Evolutionary conservation across 805 yeast genomes (phyloP), one percentile per base, ranked within the genome.

Genomic region (Saccharomycopsis fermentans): DNA sequence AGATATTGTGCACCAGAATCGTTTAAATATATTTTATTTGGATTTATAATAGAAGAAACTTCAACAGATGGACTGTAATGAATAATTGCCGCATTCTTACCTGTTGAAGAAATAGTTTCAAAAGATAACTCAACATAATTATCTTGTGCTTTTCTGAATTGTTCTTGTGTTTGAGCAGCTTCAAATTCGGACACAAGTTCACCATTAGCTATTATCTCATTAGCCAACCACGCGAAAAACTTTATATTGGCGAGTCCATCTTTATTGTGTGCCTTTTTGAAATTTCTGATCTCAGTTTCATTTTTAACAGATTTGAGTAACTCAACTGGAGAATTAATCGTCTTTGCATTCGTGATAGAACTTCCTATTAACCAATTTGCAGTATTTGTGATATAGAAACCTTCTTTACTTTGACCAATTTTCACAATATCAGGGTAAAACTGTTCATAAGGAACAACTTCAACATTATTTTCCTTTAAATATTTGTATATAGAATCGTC

Each of bases 1-100:
- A 86, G 69, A 67, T 81, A 92, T 66, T 94, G 99, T 0, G 94
- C 88, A 3, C 99, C 99, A 1, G 96, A 82, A 70, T 94, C 99
- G 60, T 88, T 75, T 62, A 94, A 74, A 64, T 86, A 90, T 1
- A 90, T 79, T 59, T 84, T 80, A 21, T 78, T 70, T 8, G 86
- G 83, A 66, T 87, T 84, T 59, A 94, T 81, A 59, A 78, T 69
- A 1, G 86, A 74, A 57, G 81, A 78, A 19, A 79, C 75, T 12
- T 79, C 84, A 34, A 73, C 72, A 0, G 84, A 77, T 34, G 96
- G 95, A 0, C 85, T 77, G 67, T 87, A 87, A 66, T 87, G 95
- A 57, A 86, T 84, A 8, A 87, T 75, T 0, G 94, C 83, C 1
- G 88, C 83, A 66, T 87, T 87, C 6, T 87, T 71, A 12, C 94